Evolutionary conservation across 2,329 filamentous ascomycete species (phyloP), one percentile per base, ranked within the genome.

Genomic region (Setomelanomma holmii): DNA sequence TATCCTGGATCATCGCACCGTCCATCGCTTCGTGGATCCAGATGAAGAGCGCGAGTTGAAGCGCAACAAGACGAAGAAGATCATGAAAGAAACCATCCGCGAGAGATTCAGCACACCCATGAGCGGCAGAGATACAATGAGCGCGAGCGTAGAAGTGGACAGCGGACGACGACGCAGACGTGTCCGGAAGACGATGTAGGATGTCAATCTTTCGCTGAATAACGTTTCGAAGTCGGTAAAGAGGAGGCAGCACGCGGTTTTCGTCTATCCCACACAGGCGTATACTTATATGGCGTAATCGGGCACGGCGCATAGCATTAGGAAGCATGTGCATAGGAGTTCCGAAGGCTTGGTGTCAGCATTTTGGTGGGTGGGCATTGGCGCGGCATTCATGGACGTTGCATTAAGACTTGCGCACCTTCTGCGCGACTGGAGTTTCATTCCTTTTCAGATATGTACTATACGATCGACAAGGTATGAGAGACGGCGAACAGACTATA

Each of bases 1-100:
- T 5, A 79, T 96, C 1, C 81, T 95, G 53, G 93, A 98, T 69
- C 93, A 97, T 69, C 83, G 93, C n/a, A 87, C 83, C 0, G 84
- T 98, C 3, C 90, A 97, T 73, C 88, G 93, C 0, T 97, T 96
- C 66, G 77, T 97, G 5, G 83, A 86, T 20, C 83, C 87, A 2
- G 87, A 92, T 49, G 90, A 93, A 47, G 72, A 76, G 61, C 67
- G 69, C 45, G 55, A 62, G 14, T 38, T 74, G 12, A 72, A 69
- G 56, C 70, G 68, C 44, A 63, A 64, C 21, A 69, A 63, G 56
- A 55, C 56, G 7, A 66, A 61, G 56, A 67, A 65, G 39, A 40
- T 56, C 21, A 51, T 71, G 20, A 66, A 54, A 43, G 55, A 67
- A 24, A 49, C 47, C 12, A 63, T 72, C 11, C 19, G 56, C 1